A percentile compares a stretch with the other conserved stretches of the same genome.
Evolutionary conservation across 2,329 filamentous ascomycete genomes (phyloP).

Genomic region (Periconia digitata): DNA sequence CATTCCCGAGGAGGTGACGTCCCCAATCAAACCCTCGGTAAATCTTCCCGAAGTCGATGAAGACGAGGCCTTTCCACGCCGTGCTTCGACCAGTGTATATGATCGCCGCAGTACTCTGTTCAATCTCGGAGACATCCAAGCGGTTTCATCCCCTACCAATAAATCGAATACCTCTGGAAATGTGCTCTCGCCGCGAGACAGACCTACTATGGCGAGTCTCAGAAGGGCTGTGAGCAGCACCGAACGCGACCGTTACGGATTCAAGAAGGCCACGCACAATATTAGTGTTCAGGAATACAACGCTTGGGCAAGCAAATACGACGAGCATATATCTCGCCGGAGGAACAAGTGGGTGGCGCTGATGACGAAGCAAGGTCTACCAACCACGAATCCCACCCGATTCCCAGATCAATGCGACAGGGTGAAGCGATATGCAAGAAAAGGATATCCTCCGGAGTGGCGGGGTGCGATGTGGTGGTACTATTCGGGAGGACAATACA

Average conservation of each 20-base stretch:
- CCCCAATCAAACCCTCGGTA: conserved; percentile 26
- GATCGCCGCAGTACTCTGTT: conserved; percentile 35
- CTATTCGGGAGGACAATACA: conserved; percentile 84
- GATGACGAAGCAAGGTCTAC: conserved; percentile 74
- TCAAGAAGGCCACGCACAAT: conserved; percentile 83
- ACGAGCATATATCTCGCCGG: conserved; percentile 71
- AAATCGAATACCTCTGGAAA: conserved; percentile 12
- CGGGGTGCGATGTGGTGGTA: conserved; percentile 97
- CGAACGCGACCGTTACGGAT: conserved; percentile 81
- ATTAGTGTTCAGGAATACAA: conserved; percentile 78
- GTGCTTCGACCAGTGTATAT: conserved; percentile 38
- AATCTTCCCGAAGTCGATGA: conserved; percentile 37
- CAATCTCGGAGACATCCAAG: conserved; percentile 18
- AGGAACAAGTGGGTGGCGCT: conserved; percentile 80
- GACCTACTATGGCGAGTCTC: conserved; percentile 12
- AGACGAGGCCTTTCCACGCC: conserved; percentile 36
- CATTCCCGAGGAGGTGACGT: conserved; percentile 27
- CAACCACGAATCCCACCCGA: conserved; percentile 68
- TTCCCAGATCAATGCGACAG: conserved; percentile 83
- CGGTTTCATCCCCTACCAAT: conserved; percentile 14
- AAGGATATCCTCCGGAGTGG: conserved; percentile 92
- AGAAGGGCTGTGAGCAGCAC: conserved; percentile 27
- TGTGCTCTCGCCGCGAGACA: conserved; percentile 1
- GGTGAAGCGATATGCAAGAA: conserved; percentile 86
- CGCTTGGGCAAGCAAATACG: conserved; percentile 75